Evolutionary conservation across 257 asterid genomes (phyloP).

Genomic region (Prunella vulgaris): DNA sequence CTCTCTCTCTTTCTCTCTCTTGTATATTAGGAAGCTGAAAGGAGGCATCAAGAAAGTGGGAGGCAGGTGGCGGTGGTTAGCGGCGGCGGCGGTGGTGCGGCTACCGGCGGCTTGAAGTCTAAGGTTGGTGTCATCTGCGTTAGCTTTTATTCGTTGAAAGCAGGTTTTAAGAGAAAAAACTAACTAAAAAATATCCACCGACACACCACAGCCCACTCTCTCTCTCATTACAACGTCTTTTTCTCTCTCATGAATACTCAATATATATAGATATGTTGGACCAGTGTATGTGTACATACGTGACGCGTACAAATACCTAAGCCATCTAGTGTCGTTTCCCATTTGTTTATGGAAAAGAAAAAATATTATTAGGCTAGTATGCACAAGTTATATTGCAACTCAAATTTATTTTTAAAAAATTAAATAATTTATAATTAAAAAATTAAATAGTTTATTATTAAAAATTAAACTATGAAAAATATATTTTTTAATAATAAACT

Average conservation of each 20-base stretch:
- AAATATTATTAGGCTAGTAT: neutral
- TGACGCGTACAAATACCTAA: neutral
- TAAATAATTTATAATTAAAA: too few relatives aligned
- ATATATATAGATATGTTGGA: slow-evolving; percentile 14
- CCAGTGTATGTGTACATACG: neutral
- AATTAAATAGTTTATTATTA: too few relatives aligned
- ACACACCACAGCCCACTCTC: slow-evolving; percentile 33
- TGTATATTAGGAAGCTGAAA: neutral
- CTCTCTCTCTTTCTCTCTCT: neutral
- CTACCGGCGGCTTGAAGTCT: neutral
- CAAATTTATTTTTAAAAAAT: too few relatives aligned
- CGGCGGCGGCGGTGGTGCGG: neutral
- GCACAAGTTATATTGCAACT: too few relatives aligned
- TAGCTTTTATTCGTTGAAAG: slow-evolving; percentile 25
- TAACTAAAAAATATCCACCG: slow-evolving; percentile 48
- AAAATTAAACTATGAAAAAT: too few relatives aligned
- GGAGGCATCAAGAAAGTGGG: neutral
- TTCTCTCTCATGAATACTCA: slow-evolving; percentile 18
- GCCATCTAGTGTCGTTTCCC: neutral
- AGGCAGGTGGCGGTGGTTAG: neutral
- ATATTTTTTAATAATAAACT: too few relatives aligned
- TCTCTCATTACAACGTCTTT: neutral
- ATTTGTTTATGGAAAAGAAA: neutral
- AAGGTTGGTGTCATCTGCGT: slow-evolving; percentile 35
- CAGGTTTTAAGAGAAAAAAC: slow-evolving; percentile 12